phyloP scores from a whole-genome alignment of 768 basidiomycete genomes.

The Russula sp. region DNA sequence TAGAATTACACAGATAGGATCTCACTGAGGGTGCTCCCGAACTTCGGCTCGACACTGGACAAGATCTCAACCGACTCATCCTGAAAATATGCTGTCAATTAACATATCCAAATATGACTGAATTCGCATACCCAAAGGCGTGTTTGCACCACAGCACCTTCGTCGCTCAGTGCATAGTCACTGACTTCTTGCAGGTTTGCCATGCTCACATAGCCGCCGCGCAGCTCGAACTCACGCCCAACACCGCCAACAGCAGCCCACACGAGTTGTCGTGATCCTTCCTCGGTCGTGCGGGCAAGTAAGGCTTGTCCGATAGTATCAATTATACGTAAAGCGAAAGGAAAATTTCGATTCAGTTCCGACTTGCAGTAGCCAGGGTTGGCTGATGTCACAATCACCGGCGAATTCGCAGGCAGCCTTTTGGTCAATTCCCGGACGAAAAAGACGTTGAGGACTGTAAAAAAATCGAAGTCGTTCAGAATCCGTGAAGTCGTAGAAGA shows the following conservation, averaged over 20 bases:
- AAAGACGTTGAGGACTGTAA: constrained; percentile 25
- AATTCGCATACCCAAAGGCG: constrained; percentile 19
- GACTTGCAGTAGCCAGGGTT: constrained; percentile 28
- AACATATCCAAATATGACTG: background rate
- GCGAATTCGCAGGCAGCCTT: constrained; percentile 24
- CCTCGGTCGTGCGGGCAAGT: constrained; percentile 15
- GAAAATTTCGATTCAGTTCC: constrained; percentile 5
- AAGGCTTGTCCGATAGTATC: background rate
- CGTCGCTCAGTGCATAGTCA: constrained; percentile 26
- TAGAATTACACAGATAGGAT: constrained; percentile 1
- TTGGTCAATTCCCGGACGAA: constrained; percentile 27
- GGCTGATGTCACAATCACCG: constrained; percentile 22
- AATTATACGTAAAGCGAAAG: background rate
- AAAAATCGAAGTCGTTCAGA: background rate
- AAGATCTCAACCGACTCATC: constrained; percentile 24
- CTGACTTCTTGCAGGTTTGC: constrained; percentile 18
- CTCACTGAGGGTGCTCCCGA: constrained; percentile 11
- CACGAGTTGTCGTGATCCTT: constrained; percentile 24
- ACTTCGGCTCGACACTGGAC: constrained; percentile 16
- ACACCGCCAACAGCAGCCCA: constrained; percentile 24
- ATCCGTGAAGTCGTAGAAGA: background rate
- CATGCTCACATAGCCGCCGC: constrained; percentile 17
- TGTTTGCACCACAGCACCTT: constrained; percentile 14
- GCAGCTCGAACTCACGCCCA: constrained; percentile 18
- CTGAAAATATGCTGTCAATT: constrained; percentile 1